Evolutionary conservation across 176 grass and related monocot genomes (phyloP).

Genomic region (Juncus effusus): DNA sequence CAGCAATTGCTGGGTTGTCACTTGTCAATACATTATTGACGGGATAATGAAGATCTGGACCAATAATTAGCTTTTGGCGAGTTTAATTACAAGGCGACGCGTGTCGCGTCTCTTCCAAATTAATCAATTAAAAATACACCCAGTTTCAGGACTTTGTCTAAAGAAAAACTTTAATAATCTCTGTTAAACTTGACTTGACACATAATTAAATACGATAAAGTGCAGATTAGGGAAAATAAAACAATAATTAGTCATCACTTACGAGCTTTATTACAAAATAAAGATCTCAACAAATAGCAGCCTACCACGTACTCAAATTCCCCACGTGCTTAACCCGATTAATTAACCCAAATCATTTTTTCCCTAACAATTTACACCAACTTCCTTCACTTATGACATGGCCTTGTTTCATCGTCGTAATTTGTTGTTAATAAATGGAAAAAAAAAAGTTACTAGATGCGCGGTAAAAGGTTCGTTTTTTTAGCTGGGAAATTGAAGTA

Average conservation of each 20-base stretch:
- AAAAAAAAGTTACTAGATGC: neutral
- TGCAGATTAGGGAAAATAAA: too few relatives aligned
- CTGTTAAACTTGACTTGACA: too few relatives aligned
- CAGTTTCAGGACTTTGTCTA: too few relatives aligned
- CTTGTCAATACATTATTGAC: too few relatives aligned
- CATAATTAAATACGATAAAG: too few relatives aligned
- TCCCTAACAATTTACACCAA: neutral
- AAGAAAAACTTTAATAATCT: too few relatives aligned
- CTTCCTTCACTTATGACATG: neutral
- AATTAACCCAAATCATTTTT: neutral
- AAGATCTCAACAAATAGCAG: neutral
- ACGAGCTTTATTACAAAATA: neutral
- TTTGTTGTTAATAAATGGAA: neutral
- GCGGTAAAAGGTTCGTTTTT: neutral
- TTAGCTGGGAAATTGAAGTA: neutral
- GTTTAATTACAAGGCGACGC: too few relatives aligned
- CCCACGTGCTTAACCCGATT: constrained; percentile 3
- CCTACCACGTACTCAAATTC: constrained; percentile 12
- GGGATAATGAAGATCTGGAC: too few relatives aligned
- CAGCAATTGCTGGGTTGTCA: too few relatives aligned
- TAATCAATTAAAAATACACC: too few relatives aligned
- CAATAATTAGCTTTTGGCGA: too few relatives aligned
- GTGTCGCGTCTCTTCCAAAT: too few relatives aligned
- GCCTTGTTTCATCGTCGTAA: neutral
- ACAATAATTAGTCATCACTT: neutral